Percentiles rank a stretch among this genome's conserved stretches.
Conservation (phyloP, 495 filamentous ascomycete genomes). For the Penicillium simplicissimum region DNA sequence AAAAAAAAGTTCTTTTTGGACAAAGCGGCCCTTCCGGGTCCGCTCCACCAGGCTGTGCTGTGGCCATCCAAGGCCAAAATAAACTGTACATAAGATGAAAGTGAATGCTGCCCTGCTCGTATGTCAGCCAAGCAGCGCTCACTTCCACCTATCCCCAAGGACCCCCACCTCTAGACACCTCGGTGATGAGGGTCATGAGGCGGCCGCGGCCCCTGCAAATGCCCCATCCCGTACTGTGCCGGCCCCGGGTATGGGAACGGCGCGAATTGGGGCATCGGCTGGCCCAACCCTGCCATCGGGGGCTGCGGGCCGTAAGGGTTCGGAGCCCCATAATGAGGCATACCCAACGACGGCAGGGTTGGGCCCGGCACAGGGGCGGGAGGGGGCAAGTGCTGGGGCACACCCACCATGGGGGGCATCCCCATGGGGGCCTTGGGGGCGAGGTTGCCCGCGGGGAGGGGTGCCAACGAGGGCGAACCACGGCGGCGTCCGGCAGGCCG, state of each 20-base stretch:
- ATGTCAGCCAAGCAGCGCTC: background rate
- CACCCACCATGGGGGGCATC: constrained; percentile 23
- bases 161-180: constrained; percentile 1
- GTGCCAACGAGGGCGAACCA: constrained; percentile 26
- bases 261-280: constrained; percentile 30
- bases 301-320: constrained; percentile 23
- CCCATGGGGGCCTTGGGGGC: constrained; percentile 27
- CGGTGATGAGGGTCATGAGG: constrained; percentile 11
- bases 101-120: background rate
- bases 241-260: constrained; percentile 24
- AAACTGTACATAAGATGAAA: constrained; percentile 3
- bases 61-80: background rate
- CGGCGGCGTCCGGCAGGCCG: constrained; percentile 20
- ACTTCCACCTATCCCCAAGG: background rate
- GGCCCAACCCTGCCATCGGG: constrained; percentile 18
- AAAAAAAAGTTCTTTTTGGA: background rate
- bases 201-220: constrained; percentile 4
- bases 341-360: constrained; percentile 23
- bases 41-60: background rate
- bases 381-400: constrained; percentile 16
- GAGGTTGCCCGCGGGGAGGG: constrained; percentile 26
- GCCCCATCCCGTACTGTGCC: constrained; percentile 21
- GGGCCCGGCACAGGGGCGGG: constrained; percentile 10
- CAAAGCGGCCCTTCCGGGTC: background rate
- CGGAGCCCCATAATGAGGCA: constrained; percentile 19